Evolutionary conservation across 2,329 filamentous ascomycete genomes (phyloP).

Genomic region (Dactylonectria estremocensis): DNA sequence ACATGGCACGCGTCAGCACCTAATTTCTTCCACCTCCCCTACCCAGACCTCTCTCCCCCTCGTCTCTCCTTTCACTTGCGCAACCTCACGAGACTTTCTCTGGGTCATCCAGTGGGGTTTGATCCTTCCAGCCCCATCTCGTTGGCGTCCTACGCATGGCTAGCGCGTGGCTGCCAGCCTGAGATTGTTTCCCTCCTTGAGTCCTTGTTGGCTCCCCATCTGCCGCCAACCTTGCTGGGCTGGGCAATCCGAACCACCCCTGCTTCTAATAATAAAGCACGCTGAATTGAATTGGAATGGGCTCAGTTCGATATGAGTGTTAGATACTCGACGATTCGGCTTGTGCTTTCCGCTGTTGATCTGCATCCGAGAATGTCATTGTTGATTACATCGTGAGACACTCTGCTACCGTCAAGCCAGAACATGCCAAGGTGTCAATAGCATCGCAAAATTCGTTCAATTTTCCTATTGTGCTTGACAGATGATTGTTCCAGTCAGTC

Average conservation of each 20-base stretch:
- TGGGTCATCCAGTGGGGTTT: slow-evolving; percentile 2
- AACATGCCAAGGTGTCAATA: not conserved
- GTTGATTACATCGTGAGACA: slow-evolving; percentile 24
- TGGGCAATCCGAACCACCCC: slow-evolving; percentile 9
- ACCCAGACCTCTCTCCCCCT: not conserved
- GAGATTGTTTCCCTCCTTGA: slow-evolving; percentile 6
- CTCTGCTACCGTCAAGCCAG: not conserved
- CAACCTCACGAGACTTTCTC: slow-evolving; percentile 18
- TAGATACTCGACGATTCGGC: slow-evolving; percentile 15
- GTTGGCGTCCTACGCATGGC: not conserved
- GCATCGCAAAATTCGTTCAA: slow-evolving; percentile 10
- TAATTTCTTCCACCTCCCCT: slow-evolving; percentile 39
- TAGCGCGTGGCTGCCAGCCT: not conserved
- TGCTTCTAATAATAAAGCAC: slow-evolving; percentile 22
- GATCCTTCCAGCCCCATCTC: slow-evolving; percentile 3
- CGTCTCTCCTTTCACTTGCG: not conserved
- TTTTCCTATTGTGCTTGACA: not conserved
- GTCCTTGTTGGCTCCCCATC: not conserved
- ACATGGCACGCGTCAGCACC: slow-evolving; percentile 43
- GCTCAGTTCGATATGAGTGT: slow-evolving; percentile 3
- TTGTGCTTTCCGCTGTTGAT: not conserved
- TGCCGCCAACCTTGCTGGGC: slow-evolving; percentile 16
- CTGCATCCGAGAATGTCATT: slow-evolving; percentile 12
- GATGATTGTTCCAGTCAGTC: not conserved
- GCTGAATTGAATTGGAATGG: slow-evolving; percentile 4